Conservation (phyloP, 2,329 filamentous ascomycete genomes). For the Thielaviopsis ethacetica region DNA sequence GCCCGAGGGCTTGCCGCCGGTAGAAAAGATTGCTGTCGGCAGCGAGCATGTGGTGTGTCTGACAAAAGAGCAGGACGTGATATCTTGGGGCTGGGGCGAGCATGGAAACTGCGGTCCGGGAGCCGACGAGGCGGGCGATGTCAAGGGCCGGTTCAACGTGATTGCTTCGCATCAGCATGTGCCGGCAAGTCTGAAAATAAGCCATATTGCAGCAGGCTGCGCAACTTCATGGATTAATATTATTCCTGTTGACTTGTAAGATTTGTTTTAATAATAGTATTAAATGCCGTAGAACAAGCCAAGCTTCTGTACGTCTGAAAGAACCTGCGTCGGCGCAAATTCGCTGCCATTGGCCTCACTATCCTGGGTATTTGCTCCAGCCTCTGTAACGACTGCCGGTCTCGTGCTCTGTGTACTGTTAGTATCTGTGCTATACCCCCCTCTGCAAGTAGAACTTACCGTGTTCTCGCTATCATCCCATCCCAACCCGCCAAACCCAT, state of each 20-base stretch:
- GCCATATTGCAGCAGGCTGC: conserved; percentile 64
- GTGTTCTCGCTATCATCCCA: conserved; percentile 57
- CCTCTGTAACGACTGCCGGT: background rate
- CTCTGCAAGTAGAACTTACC: conserved; percentile 25
- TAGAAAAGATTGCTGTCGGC: conserved; percentile 56
- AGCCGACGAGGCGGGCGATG: conserved; percentile 41
- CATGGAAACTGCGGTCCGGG: conserved; percentile 84
- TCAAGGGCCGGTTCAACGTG: conserved; percentile 52
- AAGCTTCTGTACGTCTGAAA: conserved; percentile 45
- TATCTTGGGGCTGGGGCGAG: conserved; percentile 94
- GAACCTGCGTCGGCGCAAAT: conserved; percentile 56
- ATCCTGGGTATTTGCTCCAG: background rate
- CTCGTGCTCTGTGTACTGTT: background rate
- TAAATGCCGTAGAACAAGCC: conserved; percentile 22
- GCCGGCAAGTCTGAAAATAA: conserved; percentile 33
- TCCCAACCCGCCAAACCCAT: conserved; percentile 49
- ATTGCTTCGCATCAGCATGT: conserved; percentile 43
- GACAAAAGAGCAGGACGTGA: conserved; percentile 43
- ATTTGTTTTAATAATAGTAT: background rate
- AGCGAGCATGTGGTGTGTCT: conserved; percentile 80
- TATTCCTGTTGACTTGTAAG: conserved; percentile 11
- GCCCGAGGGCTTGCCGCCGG: conserved; percentile 39
- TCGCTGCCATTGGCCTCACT: background rate
- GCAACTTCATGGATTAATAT: conserved; percentile 71
- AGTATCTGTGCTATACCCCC: background rate